These are phyloP conservation scores for Cymodocea nodosa DNA, from an alignment of 116 monocot species.

Conservation along the genomic window DNA sequence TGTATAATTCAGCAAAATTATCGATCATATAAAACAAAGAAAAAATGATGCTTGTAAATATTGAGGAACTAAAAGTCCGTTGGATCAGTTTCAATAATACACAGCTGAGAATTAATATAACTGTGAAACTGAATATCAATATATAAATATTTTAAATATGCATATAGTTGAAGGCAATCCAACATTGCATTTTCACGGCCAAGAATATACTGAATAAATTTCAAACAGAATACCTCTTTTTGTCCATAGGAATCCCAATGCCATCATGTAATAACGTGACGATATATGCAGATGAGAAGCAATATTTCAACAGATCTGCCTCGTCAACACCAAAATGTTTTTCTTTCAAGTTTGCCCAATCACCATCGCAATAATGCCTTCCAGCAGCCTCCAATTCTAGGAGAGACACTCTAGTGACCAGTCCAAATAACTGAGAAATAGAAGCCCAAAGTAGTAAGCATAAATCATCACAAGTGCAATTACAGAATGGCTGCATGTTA, in stretches of 20 bases:
- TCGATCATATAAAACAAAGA: too few species aligned
- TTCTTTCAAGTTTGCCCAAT: conserved; percentile 39
- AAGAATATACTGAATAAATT: not conserved
- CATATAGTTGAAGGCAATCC: not conserved
- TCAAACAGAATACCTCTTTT: conserved; percentile 32
- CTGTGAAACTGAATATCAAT: not conserved
- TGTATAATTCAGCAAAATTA: too few species aligned
- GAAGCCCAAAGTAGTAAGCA: not conserved
- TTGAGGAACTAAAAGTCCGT: too few species aligned
- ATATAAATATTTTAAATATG: not conserved
- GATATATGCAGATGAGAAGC: conserved; percentile 75
- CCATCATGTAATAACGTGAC: conserved; percentile 58
- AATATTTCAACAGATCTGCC: conserved; percentile 57
- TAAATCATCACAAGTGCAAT: not conserved
- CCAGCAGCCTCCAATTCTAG: conserved; percentile 52
- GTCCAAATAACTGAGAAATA: conserved; percentile 51
- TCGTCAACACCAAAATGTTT: conserved; percentile 30
- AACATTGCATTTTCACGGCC: not conserved
- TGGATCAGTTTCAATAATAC: not conserved
- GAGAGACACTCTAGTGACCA: conserved; percentile 33
- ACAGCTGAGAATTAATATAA: not conserved
- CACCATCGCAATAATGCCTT: conserved; percentile 53
- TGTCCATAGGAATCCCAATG: conserved; percentile 47
- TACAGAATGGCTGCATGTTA: not conserved
- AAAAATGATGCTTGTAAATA: too few species aligned